These are phyloP conservation scores for Saccharomyces pastorianus DNA, from an alignment of 1,139 yeast species.

Conservation along the genomic window DNA sequence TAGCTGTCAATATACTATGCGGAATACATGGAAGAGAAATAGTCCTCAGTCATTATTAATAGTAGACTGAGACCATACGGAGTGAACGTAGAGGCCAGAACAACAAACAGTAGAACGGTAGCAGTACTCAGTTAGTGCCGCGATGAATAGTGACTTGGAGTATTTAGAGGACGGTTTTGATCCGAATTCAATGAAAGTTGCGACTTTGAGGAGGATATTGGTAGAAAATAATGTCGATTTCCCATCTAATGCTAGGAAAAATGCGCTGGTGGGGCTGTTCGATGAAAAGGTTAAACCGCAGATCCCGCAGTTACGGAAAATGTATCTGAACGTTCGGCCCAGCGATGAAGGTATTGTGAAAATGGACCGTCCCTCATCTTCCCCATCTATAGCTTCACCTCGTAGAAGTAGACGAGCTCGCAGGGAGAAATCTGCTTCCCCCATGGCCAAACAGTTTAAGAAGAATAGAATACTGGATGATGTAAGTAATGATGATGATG, in stretches of 20 bases:
- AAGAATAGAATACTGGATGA: slow-evolving; percentile 1
- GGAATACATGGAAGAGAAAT: neutral
- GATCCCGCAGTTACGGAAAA: slow-evolving; percentile 16
- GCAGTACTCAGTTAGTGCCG: neutral
- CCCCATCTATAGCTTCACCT: slow-evolving; percentile 4
- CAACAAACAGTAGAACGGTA: neutral
- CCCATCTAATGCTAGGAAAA: slow-evolving; percentile 57
- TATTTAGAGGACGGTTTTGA: slow-evolving; percentile 38
- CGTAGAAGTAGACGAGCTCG: neutral
- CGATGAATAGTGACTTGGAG: neutral
- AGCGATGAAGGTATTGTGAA: slow-evolving; percentile 2
- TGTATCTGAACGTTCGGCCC: slow-evolving; percentile 4
- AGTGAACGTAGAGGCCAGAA: neutral
- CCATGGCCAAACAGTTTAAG: neutral
- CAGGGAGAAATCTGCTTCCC: neutral
- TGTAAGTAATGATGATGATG: neutral
- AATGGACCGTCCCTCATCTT: neutral
- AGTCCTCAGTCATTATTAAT: neutral
- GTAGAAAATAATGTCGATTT: slow-evolving; percentile 48
- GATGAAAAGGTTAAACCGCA: slow-evolving; percentile 35
- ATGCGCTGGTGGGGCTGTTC: slow-evolving; percentile 49
- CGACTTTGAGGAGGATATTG: slow-evolving; percentile 57
- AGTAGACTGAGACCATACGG: neutral
- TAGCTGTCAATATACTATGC: neutral
- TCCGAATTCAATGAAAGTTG: slow-evolving; percentile 50